These are phyloP conservation scores for Cystobasidium pallidum DNA, from an alignment of 1,284 basidiomycete species.

Conservation along the genomic window DNA sequence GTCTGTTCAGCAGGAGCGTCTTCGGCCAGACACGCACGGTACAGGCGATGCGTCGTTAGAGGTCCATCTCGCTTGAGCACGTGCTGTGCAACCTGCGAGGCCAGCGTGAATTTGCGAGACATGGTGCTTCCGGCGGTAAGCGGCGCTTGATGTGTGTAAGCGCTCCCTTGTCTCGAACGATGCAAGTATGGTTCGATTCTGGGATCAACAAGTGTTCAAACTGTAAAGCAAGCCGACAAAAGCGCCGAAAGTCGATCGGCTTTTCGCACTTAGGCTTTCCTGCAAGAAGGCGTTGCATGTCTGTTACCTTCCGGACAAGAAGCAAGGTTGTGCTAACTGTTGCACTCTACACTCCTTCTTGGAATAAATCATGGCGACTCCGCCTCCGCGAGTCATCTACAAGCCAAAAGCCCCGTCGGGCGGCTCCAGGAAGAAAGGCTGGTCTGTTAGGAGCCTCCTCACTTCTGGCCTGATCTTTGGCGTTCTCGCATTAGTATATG, in stretches of 20 bases:
- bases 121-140: background rate
- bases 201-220: no score
- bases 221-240: background rate
- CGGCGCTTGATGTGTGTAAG: background rate
- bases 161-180: background rate
- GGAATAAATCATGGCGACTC: slow-evolving; percentile 21
- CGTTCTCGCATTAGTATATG: slow-evolving; percentile 44
- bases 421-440: slow-evolving; percentile 13
- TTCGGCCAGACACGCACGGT: slow-evolving; percentile 26
- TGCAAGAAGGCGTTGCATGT: background rate
- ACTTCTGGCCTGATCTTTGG: slow-evolving; percentile 41
- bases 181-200: slow-evolving; percentile 1
- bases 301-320: background rate
- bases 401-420: slow-evolving; percentile 30
- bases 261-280: background rate
- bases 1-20: slow-evolving; percentile 23
- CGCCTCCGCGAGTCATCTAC: slow-evolving; percentile 40
- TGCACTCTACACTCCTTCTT: background rate
- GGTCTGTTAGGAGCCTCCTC: slow-evolving; percentile 41
- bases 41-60: slow-evolving; percentile 32
- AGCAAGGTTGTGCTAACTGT: background rate
- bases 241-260: background rate
- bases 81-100: slow-evolving; percentile 36
- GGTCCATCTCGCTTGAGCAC: slow-evolving; percentile 37
- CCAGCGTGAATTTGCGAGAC: slow-evolving; percentile 18